Evolutionary conservation across 1,139 yeast genomes (phyloP).

Genomic region (Ogataea hybrid): DNA sequence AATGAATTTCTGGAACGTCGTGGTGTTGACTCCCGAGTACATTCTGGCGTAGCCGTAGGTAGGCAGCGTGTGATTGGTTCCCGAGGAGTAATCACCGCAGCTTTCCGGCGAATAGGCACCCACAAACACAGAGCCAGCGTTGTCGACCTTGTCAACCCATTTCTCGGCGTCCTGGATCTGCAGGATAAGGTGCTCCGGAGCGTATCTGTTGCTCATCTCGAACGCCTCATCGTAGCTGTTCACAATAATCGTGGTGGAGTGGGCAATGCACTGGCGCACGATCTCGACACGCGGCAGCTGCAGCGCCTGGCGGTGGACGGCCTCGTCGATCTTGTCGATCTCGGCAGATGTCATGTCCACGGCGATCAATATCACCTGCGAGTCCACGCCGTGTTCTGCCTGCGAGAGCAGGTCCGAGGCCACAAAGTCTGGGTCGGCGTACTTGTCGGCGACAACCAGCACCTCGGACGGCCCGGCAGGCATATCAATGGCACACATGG

Average conservation of each 20-base stretch:
- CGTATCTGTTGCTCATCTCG: conserved; percentile 80
- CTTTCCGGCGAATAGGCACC: conserved; percentile 97
- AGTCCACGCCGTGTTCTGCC: conserved; percentile 98
- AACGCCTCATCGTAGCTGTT: conserved; percentile 73
- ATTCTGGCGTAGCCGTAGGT: conserved; percentile 98
- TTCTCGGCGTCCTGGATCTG: conserved; percentile 77
- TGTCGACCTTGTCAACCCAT: conserved; percentile 71
- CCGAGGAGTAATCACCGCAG: conserved; percentile 97
- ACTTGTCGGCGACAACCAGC: conserved; percentile 81
- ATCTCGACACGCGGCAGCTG: conserved; percentile 92
- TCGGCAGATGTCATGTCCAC: conserved; percentile 63
- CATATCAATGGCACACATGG: conserved; percentile 95
- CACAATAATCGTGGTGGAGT: conserved; percentile 78
- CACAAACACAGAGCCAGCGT: conserved; percentile 96
- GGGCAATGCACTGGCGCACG: conserved; percentile 86
- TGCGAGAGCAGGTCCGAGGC: conserved; percentile 94
- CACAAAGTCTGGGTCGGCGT: conserved; percentile 91
- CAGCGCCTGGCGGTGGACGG: conserved; percentile 79
- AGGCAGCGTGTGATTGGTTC: conserved; percentile 97
- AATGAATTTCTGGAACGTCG: conserved; percentile 91
- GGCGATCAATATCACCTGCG: conserved; percentile 92
- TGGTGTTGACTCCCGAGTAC: conserved; percentile 96
- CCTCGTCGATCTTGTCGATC: conserved; percentile 68
- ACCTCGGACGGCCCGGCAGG: conserved; percentile 99
- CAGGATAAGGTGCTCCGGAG: conserved; percentile 95